A percentile compares a stretch with the other conserved stretches of the same genome.
Evolutionary conservation across 495 filamentous ascomycete species (phyloP).

Genomic region (Xylaria bambusicola): DNA sequence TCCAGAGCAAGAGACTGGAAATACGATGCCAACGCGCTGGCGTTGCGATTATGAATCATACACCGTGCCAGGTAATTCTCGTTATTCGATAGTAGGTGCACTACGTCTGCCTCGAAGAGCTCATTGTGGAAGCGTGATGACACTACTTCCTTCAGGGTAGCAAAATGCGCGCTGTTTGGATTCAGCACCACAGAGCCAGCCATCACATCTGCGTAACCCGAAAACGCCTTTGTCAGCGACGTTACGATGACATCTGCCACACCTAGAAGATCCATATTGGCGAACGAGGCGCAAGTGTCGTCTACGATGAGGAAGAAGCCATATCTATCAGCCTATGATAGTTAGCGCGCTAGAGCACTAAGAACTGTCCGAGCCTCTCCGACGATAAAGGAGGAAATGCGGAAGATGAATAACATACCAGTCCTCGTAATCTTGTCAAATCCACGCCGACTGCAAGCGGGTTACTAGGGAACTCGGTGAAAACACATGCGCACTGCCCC

Average conservation of each 20-base stretch:
- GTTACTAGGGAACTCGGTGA: slow-evolving; percentile 51
- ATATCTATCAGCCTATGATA: slow-evolving; percentile 41
- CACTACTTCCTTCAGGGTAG: slow-evolving; percentile 36
- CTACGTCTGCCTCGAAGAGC: slow-evolving; percentile 43
- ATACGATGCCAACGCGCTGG: slow-evolving; percentile 35
- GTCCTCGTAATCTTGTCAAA: slow-evolving; percentile 38
- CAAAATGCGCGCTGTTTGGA: slow-evolving; percentile 33
- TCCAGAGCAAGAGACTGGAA: slow-evolving; percentile 17
- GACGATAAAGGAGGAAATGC: background rate
- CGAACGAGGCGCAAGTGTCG: slow-evolving; percentile 53
- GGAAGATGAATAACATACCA: slow-evolving; percentile 20
- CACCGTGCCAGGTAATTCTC: slow-evolving; percentile 43
- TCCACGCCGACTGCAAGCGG: slow-evolving; percentile 47
- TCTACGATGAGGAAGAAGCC: slow-evolving; percentile 50
- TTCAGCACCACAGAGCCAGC: slow-evolving; percentile 47
- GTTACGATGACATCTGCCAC: slow-evolving; percentile 49
- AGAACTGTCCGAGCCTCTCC: background rate
- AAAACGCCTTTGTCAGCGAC: slow-evolving; percentile 53
- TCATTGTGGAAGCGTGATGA: slow-evolving; percentile 39
- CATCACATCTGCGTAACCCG: slow-evolving; percentile 54
- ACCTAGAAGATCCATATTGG: slow-evolving; percentile 48
- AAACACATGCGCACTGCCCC: slow-evolving; percentile 35
- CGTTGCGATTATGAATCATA: slow-evolving; percentile 46
- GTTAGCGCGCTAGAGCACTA: background rate
- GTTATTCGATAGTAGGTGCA: slow-evolving; percentile 43